Conservation (phyloP, 805 yeast genomes). For the Saccharomycopsis fodiens region DNA sequence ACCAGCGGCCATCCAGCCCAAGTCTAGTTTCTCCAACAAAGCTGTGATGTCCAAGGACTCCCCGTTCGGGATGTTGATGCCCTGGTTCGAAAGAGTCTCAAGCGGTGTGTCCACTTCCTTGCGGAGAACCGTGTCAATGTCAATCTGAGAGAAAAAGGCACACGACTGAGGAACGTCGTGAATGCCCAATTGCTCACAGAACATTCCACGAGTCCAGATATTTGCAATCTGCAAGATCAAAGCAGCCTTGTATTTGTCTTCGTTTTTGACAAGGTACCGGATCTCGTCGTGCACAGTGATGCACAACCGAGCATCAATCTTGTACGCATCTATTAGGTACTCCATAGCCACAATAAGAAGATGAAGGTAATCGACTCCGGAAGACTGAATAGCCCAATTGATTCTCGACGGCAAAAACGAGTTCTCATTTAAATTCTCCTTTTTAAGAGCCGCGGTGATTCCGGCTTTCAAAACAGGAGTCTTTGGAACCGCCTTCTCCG, state of each 20-base stretch:
- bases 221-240: conserved; percentile 83
- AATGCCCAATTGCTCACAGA: conserved; percentile 86
- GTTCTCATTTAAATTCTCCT: conserved; percentile 53
- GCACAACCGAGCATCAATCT: conserved; percentile 66
- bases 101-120: conserved; percentile 92
- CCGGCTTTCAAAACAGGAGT: conserved; percentile 95
- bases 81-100: conserved; percentile 79
- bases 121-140: conserved; percentile 78
- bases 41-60: conserved; percentile 57
- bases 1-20: conserved; percentile 8
- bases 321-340: conserved; percentile 56
- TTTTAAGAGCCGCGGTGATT: conserved; percentile 75
- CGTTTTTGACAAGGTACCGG: conserved; percentile 66
- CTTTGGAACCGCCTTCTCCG: conserved; percentile 68
- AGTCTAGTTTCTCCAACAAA: conserved; percentile 34
- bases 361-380: conserved; percentile 96
- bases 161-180: conserved; percentile 87
- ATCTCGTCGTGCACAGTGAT: conserved; percentile 95
- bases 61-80: conserved; percentile 62
- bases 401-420: conserved; percentile 81
- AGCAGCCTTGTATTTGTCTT: conserved; percentile 70
- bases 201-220: conserved; percentile 94
- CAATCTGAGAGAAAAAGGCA: conserved; percentile 93
- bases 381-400: conserved; percentile 97
- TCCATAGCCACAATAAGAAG: conserved; percentile 81